Base-by-base conservation (phyloP, 2,329 filamentous ascomycete genomes). In the Ophioceras dolichostomum region DNA sequence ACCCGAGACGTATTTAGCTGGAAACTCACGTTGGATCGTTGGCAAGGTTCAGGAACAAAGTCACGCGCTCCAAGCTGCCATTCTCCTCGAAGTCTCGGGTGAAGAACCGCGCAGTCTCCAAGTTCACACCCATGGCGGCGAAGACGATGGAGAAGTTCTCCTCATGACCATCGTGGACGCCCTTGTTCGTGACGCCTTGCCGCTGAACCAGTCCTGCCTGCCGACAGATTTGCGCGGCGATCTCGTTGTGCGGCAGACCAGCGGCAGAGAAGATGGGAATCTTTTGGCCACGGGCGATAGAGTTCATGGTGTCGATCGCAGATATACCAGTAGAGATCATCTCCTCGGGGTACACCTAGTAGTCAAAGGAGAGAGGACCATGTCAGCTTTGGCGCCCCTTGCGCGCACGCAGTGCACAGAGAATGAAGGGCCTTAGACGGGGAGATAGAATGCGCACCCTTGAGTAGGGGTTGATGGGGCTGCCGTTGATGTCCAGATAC, bases 61-160 rank as follows among this genome's bases (percentile, higher is more conserved):
- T 96, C 50, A 85, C 81, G 65, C 91, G 85, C 68, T 95, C 91
- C 79, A 98, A 79, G 65, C 85, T 94, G 50, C 93, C 93, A 63
- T 98, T 98, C 74, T 98, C 87, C 63, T 98, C 91, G 56, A 98
- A 98, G 55, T 98, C 91, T 48, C 86, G 77, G 27, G 89, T 96
- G 70, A 98, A 98, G 76, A 98, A 98, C 52, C 91, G 83, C 52
- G 83, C 85, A 22, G 91, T 98, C 61, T 98, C 91, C 80, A 98
- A 79, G 70, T 98, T 98, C 51, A 98, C 91, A 87, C 91, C 91
- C 91, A 98, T 98, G 56, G 91, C 91, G 57, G 86, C 93, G 58
- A 98, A 98, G 40, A 98, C 91, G 54, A 98, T 98, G 43, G 88
- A 95, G 74, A 98, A 98, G 70, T 98, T 98, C 56, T 98, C 91